Evolutionary conservation across 2,329 filamentous ascomycete species (phyloP).

Genomic region (Paraphaeosphaeria minitans): DNA sequence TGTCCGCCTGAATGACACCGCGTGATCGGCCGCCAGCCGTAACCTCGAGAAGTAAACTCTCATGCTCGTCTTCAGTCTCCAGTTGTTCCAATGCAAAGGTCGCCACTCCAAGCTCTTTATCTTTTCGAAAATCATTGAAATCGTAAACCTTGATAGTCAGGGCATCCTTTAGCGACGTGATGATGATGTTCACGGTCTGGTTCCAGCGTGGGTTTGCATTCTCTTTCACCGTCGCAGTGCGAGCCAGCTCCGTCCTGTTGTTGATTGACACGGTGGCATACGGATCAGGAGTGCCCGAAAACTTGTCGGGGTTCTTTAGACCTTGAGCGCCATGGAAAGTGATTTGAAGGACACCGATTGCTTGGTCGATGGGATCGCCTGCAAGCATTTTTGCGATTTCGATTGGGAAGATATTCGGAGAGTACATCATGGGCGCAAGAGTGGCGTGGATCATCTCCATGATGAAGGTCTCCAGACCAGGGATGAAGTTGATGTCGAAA

Average conservation of each 20-base stretch:
- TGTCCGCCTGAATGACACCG: slow-evolving; percentile 77
- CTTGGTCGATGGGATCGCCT: slow-evolving; percentile 91
- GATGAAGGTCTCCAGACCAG: slow-evolving; percentile 90
- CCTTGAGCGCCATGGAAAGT: slow-evolving; percentile 90
- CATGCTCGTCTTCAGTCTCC: slow-evolving; percentile 75
- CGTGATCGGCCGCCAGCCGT: slow-evolving; percentile 82
- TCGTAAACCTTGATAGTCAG: slow-evolving; percentile 86
- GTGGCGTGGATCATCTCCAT: slow-evolving; percentile 95
- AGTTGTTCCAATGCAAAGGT: slow-evolving; percentile 85
- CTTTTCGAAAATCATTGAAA: slow-evolving; percentile 94
- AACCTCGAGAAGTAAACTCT: slow-evolving; percentile 85
- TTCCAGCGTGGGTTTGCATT: slow-evolving; percentile 91
- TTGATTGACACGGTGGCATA: slow-evolving; percentile 88
- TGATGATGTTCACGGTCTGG: slow-evolving; percentile 93
- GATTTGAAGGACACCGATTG: slow-evolving; percentile 89
- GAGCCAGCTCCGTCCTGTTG: slow-evolving; percentile 76
- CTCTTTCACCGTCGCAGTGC: slow-evolving; percentile 86
- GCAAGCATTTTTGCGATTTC: slow-evolving; percentile 98
- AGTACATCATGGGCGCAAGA: slow-evolving; percentile 96
- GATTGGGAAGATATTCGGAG: slow-evolving; percentile 95
- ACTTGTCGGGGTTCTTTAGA: slow-evolving; percentile 93
- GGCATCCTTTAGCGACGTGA: slow-evolving; percentile 87
- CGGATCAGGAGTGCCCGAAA: slow-evolving; percentile 88
- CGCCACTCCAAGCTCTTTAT: slow-evolving; percentile 89
- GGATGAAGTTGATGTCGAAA: slow-evolving; percentile 99